These are phyloP conservation scores for Symbiodinium natans DNA, from an alignment of 73 alveolate species.

Conservation along the genomic window DNA sequence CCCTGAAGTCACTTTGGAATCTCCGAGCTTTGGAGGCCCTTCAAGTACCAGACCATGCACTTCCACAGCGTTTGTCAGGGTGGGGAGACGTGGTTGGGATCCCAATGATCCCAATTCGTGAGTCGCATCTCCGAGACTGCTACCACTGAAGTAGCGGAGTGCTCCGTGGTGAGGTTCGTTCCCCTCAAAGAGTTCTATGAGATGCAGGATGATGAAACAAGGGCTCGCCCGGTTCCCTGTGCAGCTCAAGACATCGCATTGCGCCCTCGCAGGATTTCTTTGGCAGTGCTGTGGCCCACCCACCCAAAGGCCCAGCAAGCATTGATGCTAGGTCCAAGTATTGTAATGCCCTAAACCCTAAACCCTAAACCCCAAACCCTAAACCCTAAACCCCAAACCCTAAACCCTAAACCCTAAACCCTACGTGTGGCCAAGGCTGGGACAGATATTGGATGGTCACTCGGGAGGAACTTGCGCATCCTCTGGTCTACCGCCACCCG, in stretches of 20 bases:
- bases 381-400: too few species aligned
- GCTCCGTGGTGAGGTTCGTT: slow-evolving; percentile 25
- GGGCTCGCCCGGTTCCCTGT: neutral
- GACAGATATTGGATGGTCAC: slow-evolving; percentile 89
- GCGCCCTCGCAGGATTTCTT: too few species aligned
- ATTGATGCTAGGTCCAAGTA: too few species aligned
- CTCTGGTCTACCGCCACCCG: slow-evolving; percentile 72
- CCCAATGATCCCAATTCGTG: neutral
- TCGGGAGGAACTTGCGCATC: slow-evolving; percentile 60
- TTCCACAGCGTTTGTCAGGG: slow-evolving; percentile 92
- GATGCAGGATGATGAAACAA: slow-evolving; percentile 43
- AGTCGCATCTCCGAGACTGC: neutral
- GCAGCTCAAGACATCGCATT: too few species aligned
- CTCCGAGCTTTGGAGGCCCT: slow-evolving; percentile 25
- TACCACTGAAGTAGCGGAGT: neutral
- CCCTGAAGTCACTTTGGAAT: too few species aligned
- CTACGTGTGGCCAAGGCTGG: slow-evolving; percentile 93
- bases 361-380: too few species aligned
- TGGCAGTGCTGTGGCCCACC: too few species aligned
- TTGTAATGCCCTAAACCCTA: too few species aligned
- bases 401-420: too few species aligned
- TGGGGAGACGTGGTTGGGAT: slow-evolving; percentile 58
- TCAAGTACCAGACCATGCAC: slow-evolving; percentile 94
- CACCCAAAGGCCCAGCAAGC: too few species aligned
- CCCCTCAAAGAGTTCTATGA: slow-evolving; percentile 88